These are phyloP conservation scores for Buddleja alternifolia DNA, from an alignment of 257 asterid species.

Conservation along the genomic window DNA sequence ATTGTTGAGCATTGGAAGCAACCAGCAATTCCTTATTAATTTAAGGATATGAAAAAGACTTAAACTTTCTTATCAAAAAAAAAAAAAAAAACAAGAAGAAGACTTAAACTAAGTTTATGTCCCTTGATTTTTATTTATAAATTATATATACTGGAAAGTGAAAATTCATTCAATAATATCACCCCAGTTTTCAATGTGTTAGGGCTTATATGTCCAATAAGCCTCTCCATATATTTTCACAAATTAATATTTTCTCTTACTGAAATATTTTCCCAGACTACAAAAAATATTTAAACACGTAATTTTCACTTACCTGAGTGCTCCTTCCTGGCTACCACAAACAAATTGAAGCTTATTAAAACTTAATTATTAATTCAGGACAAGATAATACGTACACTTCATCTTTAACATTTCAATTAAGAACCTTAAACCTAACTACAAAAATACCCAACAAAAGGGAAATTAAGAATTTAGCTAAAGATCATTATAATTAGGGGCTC, in stretches of 20 bases:
- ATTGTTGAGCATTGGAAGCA: neutral
- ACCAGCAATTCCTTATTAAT: neutral
- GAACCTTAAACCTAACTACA: neutral
- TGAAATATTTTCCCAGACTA: neutral
- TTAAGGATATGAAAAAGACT: no score
- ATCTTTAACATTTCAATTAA: neutral
- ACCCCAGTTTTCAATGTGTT: neutral
- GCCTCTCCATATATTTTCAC: neutral
- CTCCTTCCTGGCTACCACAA: neutral
- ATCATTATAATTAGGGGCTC: conserved; percentile 24
- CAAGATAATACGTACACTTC: neutral
- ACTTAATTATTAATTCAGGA: neutral
- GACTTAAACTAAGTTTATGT: neutral
- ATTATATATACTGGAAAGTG: neutral
- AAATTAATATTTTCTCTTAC: neutral
- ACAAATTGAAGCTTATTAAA: conserved; percentile 18
- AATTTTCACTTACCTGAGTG: conserved; percentile 18
- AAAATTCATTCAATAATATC: neutral
- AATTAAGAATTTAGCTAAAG: neutral
- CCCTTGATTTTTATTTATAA: neutral
- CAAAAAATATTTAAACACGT: neutral
- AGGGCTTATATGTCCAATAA: conserved; percentile 21
- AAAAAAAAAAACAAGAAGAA: neutral
- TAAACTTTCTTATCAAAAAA: no score
- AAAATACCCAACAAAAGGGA: neutral